A percentile compares a stretch with the other conserved stretches of the same genome.
Evolutionary conservation across 129 eudicot species (phyloP).

Genomic region (Artemisia tridentata): DNA sequence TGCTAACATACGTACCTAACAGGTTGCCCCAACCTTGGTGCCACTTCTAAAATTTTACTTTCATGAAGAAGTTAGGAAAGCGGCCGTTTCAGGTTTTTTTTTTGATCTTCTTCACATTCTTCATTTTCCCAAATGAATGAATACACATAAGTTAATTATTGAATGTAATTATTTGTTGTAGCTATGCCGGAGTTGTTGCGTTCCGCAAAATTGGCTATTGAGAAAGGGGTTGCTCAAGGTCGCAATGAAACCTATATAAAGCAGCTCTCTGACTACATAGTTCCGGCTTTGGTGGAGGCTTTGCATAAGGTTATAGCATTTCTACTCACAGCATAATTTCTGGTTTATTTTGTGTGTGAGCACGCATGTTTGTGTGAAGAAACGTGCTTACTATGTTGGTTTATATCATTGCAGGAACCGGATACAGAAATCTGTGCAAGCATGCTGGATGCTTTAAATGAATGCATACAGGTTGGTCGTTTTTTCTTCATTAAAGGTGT

Average conservation of each 20-base stretch:
- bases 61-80: constrained; percentile 98
- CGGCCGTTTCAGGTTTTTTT: constrained; percentile 88
- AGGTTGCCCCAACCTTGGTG: constrained; percentile 98
- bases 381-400: constrained; percentile 19
- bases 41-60: constrained; percentile 95
- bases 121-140: not conserved
- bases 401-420: constrained; percentile 71
- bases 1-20: constrained; percentile 19
- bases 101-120: not conserved
- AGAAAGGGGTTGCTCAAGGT: constrained; percentile 97
- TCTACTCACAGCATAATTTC: not conserved
- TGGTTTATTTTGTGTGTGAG: not conserved
- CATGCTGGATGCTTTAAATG: constrained; percentile 94
- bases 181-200: constrained; percentile 98
- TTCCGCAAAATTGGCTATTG: constrained; percentile 93
- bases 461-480: constrained; percentile 78
- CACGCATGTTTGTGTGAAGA: not conserved
- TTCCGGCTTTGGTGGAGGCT: constrained; percentile 95
- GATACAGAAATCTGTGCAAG: constrained; percentile 94
- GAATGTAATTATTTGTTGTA: constrained; percentile 21
- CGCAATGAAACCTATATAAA: constrained; percentile 88
- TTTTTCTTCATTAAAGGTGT: not conserved
- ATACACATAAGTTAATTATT: not conserved
- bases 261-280: constrained; percentile 91
- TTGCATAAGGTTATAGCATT: constrained; percentile 70